Conservation (phyloP, 768 basidiomycete genomes). For the Lentinula detonsa region DNA sequence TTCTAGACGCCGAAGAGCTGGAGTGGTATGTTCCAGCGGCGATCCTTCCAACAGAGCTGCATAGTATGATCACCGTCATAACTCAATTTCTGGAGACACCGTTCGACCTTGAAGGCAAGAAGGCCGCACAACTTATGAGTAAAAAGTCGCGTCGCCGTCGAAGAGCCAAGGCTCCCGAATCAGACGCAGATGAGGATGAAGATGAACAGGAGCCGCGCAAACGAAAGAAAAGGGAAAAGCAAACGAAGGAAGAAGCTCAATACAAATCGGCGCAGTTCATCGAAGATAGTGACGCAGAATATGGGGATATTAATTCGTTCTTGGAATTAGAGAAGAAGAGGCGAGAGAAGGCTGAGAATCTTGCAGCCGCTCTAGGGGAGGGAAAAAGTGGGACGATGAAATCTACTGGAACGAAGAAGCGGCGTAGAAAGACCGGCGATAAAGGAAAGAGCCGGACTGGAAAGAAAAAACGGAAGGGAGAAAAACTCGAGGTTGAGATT, state of each 20-base stretch:
- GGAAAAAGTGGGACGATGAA: slow-evolving; percentile 48
- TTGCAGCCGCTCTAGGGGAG: slow-evolving; percentile 36
- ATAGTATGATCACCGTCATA: slow-evolving; percentile 68
- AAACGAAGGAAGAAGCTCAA: slow-evolving; percentile 46
- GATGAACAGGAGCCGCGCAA: slow-evolving; percentile 49
- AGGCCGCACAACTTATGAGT: slow-evolving; percentile 61
- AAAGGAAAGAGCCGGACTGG: slow-evolving; percentile 8
- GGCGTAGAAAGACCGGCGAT: slow-evolving; percentile 33
- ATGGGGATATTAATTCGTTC: slow-evolving; percentile 75
- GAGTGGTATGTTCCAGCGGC: slow-evolving; percentile 82
- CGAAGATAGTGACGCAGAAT: slow-evolving; percentile 84
- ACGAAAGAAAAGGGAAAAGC: slow-evolving; percentile 35
- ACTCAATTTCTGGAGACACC: slow-evolving; percentile 79
- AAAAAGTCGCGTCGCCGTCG: slow-evolving; percentile 48
- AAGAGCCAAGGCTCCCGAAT: neutral
- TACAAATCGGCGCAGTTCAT: slow-evolving; percentile 92
- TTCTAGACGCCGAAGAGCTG: slow-evolving; percentile 58
- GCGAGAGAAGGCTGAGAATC: slow-evolving; percentile 46
- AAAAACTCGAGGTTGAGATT: slow-evolving; percentile 8
- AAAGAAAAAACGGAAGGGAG: slow-evolving; percentile 28
- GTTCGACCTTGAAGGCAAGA: slow-evolving; percentile 75
- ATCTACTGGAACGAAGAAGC: slow-evolving; percentile 42
- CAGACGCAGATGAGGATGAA: slow-evolving; percentile 40
- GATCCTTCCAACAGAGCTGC: slow-evolving; percentile 62
- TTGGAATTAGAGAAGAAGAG: slow-evolving; percentile 65